These are phyloP conservation scores for Larix kaempferi DNA, from an alignment of 75 land plant genomes.

Conservation along the genomic window DNA sequence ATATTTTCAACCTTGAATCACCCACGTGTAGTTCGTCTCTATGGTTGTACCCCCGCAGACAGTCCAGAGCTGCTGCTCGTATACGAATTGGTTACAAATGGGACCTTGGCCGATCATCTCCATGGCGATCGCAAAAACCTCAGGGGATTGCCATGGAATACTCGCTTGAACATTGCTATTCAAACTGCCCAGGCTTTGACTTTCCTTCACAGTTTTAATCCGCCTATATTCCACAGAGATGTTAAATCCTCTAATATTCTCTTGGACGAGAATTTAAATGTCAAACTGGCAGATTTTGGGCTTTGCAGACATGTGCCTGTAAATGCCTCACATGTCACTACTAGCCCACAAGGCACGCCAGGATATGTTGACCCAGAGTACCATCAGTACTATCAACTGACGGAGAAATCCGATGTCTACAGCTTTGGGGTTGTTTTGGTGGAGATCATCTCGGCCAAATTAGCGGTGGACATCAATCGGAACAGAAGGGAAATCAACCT, in stretches of 20 bases:
- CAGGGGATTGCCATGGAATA: constrained; percentile 14
- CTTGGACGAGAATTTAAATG: constrained; percentile 22
- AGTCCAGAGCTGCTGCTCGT: constrained; percentile 12
- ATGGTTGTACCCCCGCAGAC: constrained; percentile 11
- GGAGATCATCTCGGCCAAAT: constrained; percentile 29
- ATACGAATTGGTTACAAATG: too few relatives aligned
- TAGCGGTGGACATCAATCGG: constrained; percentile 26
- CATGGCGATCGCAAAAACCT: too few relatives aligned
- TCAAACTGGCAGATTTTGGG: constrained; percentile 44
- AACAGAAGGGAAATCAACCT: constrained; percentile 19
- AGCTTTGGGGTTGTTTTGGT: constrained; percentile 46
- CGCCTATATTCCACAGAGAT: constrained; percentile 33
- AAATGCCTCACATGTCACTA: constrained; percentile 30
- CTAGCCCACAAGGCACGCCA: constrained; percentile 32
- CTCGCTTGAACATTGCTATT: constrained; percentile 19
- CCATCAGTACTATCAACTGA: constrained; percentile 29
- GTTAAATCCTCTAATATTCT: constrained; percentile 36
- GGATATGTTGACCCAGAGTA: constrained; percentile 42
- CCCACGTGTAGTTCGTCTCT: constrained; percentile 24
- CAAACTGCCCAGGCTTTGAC: constrained; percentile 32
- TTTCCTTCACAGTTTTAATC: constrained; percentile 18
- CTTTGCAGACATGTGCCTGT: constrained; percentile 21
- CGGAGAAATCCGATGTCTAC: constrained; percentile 45
- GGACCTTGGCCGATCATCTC: too few relatives aligned
- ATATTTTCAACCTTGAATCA: constrained; percentile 28